These are phyloP conservation scores for Prunus yedoensis DNA, from an alignment of 331 rosid species.

Conservation along the genomic window DNA sequence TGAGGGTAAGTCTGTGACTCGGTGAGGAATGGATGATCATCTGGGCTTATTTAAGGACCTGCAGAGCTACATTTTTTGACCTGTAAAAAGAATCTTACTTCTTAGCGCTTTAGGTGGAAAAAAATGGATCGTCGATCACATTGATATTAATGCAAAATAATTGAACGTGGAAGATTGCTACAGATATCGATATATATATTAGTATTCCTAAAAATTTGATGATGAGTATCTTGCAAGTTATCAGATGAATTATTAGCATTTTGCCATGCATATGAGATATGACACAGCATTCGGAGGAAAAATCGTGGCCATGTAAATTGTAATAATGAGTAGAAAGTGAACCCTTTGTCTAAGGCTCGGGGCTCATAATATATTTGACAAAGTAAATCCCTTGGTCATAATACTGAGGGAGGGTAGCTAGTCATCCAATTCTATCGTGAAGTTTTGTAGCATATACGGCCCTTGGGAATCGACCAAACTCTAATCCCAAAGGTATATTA, in stretches of 20 bases:
- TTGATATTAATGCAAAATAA: not conserved
- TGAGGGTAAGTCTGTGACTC: not conserved
- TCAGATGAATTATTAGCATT: not conserved
- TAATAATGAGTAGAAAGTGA: no score
- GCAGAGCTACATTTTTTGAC: conserved; percentile 4
- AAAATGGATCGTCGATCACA: not conserved
- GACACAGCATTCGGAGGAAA: not conserved
- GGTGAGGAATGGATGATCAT: not conserved
- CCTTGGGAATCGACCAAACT: not conserved
- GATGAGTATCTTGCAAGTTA: conserved; percentile 4
- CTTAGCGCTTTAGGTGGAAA: not conserved
- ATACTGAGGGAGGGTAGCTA: not conserved
- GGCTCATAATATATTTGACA: not conserved
- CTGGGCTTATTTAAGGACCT: not conserved
- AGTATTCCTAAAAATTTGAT: not conserved
- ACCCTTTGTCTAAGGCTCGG: not conserved
- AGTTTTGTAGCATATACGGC: not conserved
- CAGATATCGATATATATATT: conserved; percentile 3
- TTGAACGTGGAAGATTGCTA: conserved; percentile 1
- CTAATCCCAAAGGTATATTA: not conserved
- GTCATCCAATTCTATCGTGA: not conserved
- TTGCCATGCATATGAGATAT: not conserved
- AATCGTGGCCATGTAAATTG: not conserved
- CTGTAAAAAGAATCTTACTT: not conserved
- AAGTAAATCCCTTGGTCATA: no score